phyloP scores from a whole-genome alignment of 2,329 filamentous ascomycete genomes.

The Pezizomycotina sp. region DNA sequence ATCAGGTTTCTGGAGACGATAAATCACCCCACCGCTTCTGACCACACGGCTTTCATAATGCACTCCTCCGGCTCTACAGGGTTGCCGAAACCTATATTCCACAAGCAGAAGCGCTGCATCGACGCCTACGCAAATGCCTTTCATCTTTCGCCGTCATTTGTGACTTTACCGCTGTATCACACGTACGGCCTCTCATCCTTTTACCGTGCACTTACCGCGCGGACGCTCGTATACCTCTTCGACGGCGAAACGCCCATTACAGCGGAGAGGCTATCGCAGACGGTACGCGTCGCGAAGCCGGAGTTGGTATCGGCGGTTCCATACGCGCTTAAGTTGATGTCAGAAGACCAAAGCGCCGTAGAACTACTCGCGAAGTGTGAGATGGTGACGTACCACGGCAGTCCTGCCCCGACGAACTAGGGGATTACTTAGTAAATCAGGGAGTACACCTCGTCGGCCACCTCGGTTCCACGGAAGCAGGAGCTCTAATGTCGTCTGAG shows the following conservation, averaged over 20 bases:
- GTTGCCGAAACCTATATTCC: conserved; percentile 46
- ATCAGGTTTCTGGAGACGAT: conserved; percentile 18
- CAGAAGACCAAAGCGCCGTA: conserved; percentile 41
- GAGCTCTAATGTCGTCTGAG: conserved; percentile 45
- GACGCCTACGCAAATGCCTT: conserved; percentile 33
- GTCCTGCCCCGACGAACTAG: conserved; percentile 42
- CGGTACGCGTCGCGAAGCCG: conserved; percentile 31
- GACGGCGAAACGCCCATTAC: conserved; percentile 42
- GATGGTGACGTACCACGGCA: conserved; percentile 42
- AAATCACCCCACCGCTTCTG: conserved; percentile 18
- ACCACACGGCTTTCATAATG: conserved; percentile 25
- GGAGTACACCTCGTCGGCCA: conserved; percentile 41
- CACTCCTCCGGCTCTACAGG: conserved; percentile 40
- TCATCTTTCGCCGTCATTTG: conserved; percentile 35
- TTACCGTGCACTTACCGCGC: conserved; percentile 37
- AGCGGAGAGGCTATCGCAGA: conserved; percentile 33
- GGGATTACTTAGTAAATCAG: conserved; percentile 36
- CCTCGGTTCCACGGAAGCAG: conserved; percentile 46
- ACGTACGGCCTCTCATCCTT: conserved; percentile 42
- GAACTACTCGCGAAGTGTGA: conserved; percentile 33
- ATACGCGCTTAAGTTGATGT: conserved; percentile 46
- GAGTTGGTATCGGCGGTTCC: conserved; percentile 46
- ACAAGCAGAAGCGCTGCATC: conserved; percentile 38
- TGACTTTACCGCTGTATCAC: conserved; percentile 44
- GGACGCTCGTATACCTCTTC: conserved; percentile 38